Evolutionary conservation across 805 yeast genomes (phyloP).

Genomic region (Cephaloascus albidus): DNA sequence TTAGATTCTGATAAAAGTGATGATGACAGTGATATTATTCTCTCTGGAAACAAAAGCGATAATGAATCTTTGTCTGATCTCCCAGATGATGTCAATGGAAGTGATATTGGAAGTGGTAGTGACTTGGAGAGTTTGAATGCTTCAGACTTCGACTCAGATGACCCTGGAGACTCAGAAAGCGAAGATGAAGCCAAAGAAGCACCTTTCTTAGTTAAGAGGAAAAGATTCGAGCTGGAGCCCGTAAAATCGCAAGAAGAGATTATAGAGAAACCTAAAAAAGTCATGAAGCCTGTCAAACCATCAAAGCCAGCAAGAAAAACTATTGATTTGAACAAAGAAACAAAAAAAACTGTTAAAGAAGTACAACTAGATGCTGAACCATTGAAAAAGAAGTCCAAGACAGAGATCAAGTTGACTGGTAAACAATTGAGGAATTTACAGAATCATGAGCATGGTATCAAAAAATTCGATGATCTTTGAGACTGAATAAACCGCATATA

Average conservation of each 20-base stretch:
- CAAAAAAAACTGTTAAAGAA: slow-evolving; percentile 2
- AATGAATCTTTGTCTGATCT: no score
- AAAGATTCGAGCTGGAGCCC: no score
- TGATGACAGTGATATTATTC: slow-evolving; percentile 3
- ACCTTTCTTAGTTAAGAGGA: neutral
- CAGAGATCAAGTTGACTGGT: slow-evolving; percentile 20
- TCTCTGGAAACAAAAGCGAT: slow-evolving; percentile 2
- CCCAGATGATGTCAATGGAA: slow-evolving; percentile 4
- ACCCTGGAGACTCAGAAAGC: slow-evolving; percentile 6
- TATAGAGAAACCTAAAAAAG: slow-evolving; percentile 4
- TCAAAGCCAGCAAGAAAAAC: slow-evolving; percentile 10
- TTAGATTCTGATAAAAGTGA: slow-evolving; percentile 12
- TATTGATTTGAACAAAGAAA: slow-evolving; percentile 11
- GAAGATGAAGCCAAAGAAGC: slow-evolving; percentile 3
- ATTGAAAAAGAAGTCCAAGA: slow-evolving; percentile 20
- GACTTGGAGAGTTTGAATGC: slow-evolving; percentile 4
- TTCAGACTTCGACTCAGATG: slow-evolving; percentile 6
- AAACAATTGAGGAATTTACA: slow-evolving; percentile 40
- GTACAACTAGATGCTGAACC: slow-evolving; percentile 11
- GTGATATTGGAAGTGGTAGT: neutral
- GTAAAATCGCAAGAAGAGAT: no score
- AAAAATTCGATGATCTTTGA: slow-evolving; percentile 52
- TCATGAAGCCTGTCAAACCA: slow-evolving; percentile 2
- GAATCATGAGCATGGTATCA: slow-evolving; percentile 54
- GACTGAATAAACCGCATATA: no score